Evolutionary conservation across 2,329 filamentous ascomycete genomes (phyloP), one percentile per base, ranked within the genome.

Genomic region (Lomentospora prolificans): DNA sequence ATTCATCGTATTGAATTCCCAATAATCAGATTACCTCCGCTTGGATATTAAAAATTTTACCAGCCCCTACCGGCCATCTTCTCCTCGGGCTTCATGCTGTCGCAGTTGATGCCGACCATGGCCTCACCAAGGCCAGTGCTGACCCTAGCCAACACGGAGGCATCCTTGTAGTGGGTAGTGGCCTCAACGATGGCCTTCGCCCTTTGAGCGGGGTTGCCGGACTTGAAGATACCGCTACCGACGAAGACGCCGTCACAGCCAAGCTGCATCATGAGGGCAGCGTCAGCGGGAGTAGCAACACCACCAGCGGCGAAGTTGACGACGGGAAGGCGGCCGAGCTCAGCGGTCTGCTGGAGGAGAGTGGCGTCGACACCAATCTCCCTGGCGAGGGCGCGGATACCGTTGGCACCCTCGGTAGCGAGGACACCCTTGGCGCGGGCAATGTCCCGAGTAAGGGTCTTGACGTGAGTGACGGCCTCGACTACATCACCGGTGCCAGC

Each of bases 261-360:
- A 61, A 99, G 77, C 78, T 97, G 92, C 94, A 99, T 99, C 92
- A 99, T 75, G 58, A 99, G 77, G 2, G 94, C 94, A 0, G 94
- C 94, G 72, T 99, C 94, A 0, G 94, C 94, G 0, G 94, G 94
- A 1, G 94, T 99, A n/a, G 94, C 94, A n/a, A 99, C 88, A 57
- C 94, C 94, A n/a, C 94, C 94, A 3, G 94, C 94, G 0, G 94
- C 94, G 64, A 99, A 97, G 78, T 97, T 97, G 61, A 99, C 94
- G 0, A 97, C 92, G 2, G 94, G 94, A 55, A 99, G 77, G 53
- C 94, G 80, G 46, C 90, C 90, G 61, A 95, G 78, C 76, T 90
- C 84, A 1, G 90, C 92, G 0, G 89, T 92, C 77, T 96, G 84
- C 70, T 85, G 87, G 31, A 99, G 80, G 59, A 99, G 77, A 7